phyloP scores from a whole-genome alignment of 78 protist genomes.

The Monosiga brevicollis region DNA sequence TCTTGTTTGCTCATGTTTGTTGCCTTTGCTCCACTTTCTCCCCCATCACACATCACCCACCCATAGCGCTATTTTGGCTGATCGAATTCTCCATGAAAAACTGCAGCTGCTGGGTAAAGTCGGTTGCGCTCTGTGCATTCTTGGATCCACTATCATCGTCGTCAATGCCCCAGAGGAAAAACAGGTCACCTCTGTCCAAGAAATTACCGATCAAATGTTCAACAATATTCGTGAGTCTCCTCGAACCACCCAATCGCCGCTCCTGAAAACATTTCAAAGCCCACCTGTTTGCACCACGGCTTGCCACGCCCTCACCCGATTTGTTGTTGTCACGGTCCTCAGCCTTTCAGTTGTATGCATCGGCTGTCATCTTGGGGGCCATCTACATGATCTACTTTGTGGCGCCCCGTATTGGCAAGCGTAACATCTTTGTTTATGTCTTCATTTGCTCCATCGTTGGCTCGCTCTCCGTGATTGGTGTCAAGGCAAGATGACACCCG shows the following conservation, averaged over 20 bases:
- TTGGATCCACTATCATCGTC: not conserved
- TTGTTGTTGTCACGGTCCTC: too few species aligned
- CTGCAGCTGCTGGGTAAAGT: not conserved
- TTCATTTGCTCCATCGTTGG: constrained; percentile 16
- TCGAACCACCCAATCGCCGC: too few species aligned
- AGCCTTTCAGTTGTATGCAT: not conserved
- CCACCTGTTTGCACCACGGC: too few species aligned
- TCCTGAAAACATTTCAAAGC: too few species aligned
- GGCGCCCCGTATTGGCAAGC: constrained; percentile 1
- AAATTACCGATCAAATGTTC: not conserved
- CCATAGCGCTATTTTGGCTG: not conserved
- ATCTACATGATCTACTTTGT: not conserved
- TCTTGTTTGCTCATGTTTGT: not conserved
- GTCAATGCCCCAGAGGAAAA: not conserved
- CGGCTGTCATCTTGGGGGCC: not conserved
- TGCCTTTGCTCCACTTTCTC: not conserved
- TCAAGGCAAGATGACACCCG: too few species aligned
- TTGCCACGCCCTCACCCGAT: too few species aligned
- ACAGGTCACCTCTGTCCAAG: not conserved
- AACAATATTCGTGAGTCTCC: not conserved
- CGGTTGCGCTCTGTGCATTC: not conserved
- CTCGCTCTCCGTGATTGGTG: not conserved
- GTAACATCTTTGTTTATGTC: not conserved
- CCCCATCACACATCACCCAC: not conserved
- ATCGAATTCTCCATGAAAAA: not conserved